Evolutionary conservation across 805 yeast species (phyloP).

Genomic region (Jamesozyma gamospora): DNA sequence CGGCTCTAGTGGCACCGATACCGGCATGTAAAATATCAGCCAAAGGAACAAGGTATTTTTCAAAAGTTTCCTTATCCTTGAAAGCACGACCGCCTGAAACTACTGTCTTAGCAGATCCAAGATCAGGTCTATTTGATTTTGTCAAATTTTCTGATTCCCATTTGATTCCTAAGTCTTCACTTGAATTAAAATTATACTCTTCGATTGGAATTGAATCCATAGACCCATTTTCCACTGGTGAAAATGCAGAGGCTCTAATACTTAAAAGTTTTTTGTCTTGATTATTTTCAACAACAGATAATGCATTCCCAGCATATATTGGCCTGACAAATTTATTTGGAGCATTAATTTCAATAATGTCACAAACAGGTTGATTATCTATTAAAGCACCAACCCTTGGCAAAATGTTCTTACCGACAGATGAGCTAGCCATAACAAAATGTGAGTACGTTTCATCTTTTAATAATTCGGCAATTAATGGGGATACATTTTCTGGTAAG

Average conservation of each 20-base stretch:
- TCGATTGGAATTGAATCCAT: conserved; percentile 37
- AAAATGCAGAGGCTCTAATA: conserved; percentile 79
- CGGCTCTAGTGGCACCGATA: conserved; percentile 96
- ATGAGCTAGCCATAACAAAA: conserved; percentile 71
- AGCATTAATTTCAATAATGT: conserved; percentile 57
- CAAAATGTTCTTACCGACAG: conserved; percentile 75
- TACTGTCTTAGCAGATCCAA: conserved; percentile 70
- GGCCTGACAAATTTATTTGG: conserved; percentile 79
- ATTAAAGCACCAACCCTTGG: conserved; percentile 82
- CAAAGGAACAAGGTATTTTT: conserved; percentile 63
- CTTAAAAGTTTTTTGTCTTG: conserved; percentile 63
- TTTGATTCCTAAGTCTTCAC: not conserved
- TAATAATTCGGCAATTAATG: conserved; percentile 42
- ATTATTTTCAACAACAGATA: conserved; percentile 63
- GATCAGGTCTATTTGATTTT: conserved; percentile 77
- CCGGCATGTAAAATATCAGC: conserved; percentile 84
- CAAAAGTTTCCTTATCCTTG: conserved; percentile 82
- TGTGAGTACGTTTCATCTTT: conserved; percentile 38
- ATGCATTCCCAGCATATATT: conserved; percentile 91
- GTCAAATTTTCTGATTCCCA: conserved; percentile 72
- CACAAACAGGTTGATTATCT: conserved; percentile 83
- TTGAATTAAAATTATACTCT: conserved; percentile 18
- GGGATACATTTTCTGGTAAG: conserved; percentile 73
- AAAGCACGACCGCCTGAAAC: conserved; percentile 94
- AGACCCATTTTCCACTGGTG: conserved; percentile 35